Evolutionary conservation across 106 monocot genomes (phyloP), one percentile per base, ranked within the genome.

Genomic region (Apostasia shenzhenica): DNA sequence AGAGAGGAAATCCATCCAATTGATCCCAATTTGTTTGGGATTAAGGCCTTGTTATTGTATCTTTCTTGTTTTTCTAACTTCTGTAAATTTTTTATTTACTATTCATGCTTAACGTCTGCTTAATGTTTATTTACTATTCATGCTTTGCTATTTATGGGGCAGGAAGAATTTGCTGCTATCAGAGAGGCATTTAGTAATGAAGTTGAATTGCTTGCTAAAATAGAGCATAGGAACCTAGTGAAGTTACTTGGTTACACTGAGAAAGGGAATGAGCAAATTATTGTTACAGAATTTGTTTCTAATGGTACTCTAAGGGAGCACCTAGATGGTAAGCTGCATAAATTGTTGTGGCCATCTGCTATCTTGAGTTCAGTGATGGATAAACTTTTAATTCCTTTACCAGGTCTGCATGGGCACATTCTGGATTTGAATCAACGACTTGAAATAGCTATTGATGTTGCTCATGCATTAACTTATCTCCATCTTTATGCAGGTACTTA

Each of bases 381-480:
- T 14, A 59, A 76, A 61, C 45, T 14, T 13, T 7, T 13, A 26
- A 26, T 38, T 50, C 3, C 52, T 72, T 67, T 82, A 44, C 37
- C 87, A 94, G 94, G 85, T 67, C 70, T 72, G 55, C 61, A 77
- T 66, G 87, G 86, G 13, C 70, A 53, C 51, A 63, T 85, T 77
- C 62, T 94, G 64, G 75, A 87, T 61, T 87, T 94, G 63, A 81
- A 67, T 68, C 87, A 87, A 46, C 84, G 94, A 54, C 69, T 94
- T 3, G 85, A 85, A 71, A 85, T 94, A 74, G 80, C 94, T 3
- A 94, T 94, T 54, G 94, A 90, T 75, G 77, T 94, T 68, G 85
- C 94, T 67, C 94, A 94, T 90, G 94, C 78, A 7, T 52, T 94
- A 55, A 90, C 94, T 12, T 90, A 90, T 77, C 90, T 94, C 45